phyloP scores from a whole-genome alignment of 2,329 filamentous ascomycete genomes.

The Talaromyces atroroseus region DNA sequence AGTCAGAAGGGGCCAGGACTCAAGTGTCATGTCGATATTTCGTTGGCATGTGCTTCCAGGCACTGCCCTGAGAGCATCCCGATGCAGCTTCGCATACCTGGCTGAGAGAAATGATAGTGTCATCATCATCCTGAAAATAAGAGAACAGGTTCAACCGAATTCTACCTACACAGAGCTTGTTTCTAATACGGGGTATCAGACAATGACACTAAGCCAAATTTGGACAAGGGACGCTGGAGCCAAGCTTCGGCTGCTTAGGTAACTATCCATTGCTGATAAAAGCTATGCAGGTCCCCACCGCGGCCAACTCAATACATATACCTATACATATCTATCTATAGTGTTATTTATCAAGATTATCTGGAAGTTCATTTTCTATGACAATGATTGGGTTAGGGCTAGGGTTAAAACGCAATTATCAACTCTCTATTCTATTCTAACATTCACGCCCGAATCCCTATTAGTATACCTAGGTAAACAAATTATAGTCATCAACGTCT shows the following conservation, averaged over 20 bases:
- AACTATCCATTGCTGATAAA: too few relatives aligned
- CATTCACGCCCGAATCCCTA: too few relatives aligned
- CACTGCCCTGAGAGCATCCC: slow-evolving; percentile 3
- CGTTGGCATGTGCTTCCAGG: slow-evolving; percentile 8
- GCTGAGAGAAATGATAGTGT: not conserved
- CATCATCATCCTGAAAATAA: slow-evolving; percentile 5
- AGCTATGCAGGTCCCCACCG: not conserved
- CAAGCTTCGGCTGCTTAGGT: not conserved
- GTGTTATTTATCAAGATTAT: too few relatives aligned
- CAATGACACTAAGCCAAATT: not conserved
- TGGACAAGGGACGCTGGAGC: not conserved
- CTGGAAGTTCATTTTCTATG: too few relatives aligned
- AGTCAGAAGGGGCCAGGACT: slow-evolving; percentile 3
- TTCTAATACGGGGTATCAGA: not conserved
- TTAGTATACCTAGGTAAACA: too few relatives aligned
- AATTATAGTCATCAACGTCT: not conserved
- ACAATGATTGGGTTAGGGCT: too few relatives aligned
- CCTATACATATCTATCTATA: not conserved
- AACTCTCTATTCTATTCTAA: too few relatives aligned
- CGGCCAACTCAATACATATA: slow-evolving; percentile 1
- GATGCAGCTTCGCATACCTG: slow-evolving; percentile 5
- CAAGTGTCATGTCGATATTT: slow-evolving; percentile 1
- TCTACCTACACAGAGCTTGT: not conserved
- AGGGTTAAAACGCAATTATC: too few relatives aligned
- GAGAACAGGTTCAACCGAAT: slow-evolving; percentile 5